Conservation (phyloP, 2,329 filamentous ascomycete genomes). For the Scorias spongiosa region DNA sequence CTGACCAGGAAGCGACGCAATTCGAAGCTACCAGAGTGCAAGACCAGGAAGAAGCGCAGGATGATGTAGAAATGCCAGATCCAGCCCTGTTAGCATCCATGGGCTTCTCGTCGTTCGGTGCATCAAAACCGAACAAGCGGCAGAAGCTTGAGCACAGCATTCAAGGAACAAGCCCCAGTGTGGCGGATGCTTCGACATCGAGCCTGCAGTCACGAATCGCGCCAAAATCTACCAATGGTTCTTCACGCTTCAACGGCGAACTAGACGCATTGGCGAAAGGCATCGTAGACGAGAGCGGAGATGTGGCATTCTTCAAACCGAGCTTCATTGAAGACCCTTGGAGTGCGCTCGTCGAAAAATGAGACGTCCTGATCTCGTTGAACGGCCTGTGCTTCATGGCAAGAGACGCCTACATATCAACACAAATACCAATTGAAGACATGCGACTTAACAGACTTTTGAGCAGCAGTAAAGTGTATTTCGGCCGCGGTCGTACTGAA, state of each 20-base stretch:
- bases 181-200: slow-evolving; percentile 1
- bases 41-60: too few species aligned
- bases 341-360: slow-evolving; percentile 29
- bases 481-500: too few species aligned
- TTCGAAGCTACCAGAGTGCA: too few species aligned
- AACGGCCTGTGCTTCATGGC: too few species aligned
- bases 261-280: slow-evolving; percentile 24
- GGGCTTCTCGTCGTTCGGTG: slow-evolving; percentile 60
- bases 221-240: background rate
- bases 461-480: too few species aligned
- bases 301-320: slow-evolving; percentile 53
- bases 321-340: slow-evolving; percentile 60
- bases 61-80: slow-evolving; percentile 27
- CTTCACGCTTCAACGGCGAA: background rate
- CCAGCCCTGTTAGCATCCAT: slow-evolving; percentile 50
- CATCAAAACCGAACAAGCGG: slow-evolving; percentile 44
- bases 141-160: slow-evolving; percentile 9
- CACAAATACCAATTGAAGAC: too few species aligned
- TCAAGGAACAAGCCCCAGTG: background rate
- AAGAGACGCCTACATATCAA: too few species aligned
- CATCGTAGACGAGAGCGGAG: slow-evolving; percentile 39
- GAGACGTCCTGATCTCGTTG: too few species aligned
- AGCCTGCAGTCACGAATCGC: slow-evolving; percentile 1
- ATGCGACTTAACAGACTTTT: too few species aligned
- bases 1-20: too few species aligned